phyloP scores from a whole-genome alignment of 371 early-diverging fungal genomes.

The Capillidium heterosporum region DNA sequence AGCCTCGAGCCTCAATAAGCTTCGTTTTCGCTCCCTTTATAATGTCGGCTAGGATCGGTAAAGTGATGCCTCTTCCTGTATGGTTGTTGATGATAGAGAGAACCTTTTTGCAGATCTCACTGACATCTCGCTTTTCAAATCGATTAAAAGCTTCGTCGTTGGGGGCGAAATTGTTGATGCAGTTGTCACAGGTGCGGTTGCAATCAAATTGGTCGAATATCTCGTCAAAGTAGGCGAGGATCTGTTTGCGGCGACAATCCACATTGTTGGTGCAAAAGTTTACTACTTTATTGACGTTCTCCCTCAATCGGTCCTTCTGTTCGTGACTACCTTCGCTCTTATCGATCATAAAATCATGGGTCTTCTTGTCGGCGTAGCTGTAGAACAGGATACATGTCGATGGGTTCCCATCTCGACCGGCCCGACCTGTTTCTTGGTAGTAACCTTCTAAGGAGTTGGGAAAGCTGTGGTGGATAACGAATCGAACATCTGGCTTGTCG shows the following conservation, averaged over 20 bases:
- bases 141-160: too few species aligned
- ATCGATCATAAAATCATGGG: constrained; percentile 55
- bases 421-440: constrained; percentile 99
- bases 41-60: too few species aligned
- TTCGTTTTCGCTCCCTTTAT: too few species aligned
- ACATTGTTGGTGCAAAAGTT: constrained; percentile 85
- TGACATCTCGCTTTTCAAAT: too few species aligned
- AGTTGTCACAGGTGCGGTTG: constrained; percentile 89
- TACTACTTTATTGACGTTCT: constrained; percentile 79
- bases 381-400: constrained; percentile 85
- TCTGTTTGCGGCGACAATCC: constrained; percentile 85
- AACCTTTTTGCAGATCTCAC: too few species aligned
- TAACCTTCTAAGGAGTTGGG: constrained; percentile 97
- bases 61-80: too few species aligned
- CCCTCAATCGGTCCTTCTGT: constrained; percentile 71
- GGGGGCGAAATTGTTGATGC: constrained; percentile 16
- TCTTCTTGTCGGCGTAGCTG: constrained; percentile 54
- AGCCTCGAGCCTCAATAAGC: too few species aligned
- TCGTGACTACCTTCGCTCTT: constrained; percentile 63
- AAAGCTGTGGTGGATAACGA: constrained; percentile 93
- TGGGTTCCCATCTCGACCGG: constrained; percentile 90
- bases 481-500: constrained; percentile 98
- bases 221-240: constrained; percentile 94
- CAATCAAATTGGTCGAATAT: constrained; percentile 50
- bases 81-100: too few species aligned